Conservation (phyloP, 2,329 filamentous ascomycete species). For the Ceratocystis harringtonii region DNA sequence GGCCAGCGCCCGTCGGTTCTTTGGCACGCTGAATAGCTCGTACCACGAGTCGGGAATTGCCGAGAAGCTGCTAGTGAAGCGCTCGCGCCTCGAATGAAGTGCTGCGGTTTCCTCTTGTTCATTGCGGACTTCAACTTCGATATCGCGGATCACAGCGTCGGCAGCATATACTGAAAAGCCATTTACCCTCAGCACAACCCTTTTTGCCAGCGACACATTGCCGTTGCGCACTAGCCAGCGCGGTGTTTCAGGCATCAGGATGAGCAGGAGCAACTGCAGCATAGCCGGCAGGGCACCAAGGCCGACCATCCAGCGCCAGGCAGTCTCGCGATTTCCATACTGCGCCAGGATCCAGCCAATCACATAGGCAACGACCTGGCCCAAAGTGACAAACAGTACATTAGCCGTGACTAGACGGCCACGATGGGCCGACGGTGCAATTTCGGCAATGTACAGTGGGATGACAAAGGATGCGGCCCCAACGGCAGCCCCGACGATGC, state of each 20-base stretch:
- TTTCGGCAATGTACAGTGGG: constrained; percentile 76
- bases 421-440: constrained; percentile 60
- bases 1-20: constrained; percentile 57
- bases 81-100: constrained; percentile 27
- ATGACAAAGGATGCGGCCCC: constrained; percentile 69
- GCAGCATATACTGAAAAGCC: constrained; percentile 34
- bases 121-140: constrained; percentile 59
- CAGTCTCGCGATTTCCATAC: constrained; percentile 35
- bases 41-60: constrained; percentile 26
- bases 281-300: constrained; percentile 64
- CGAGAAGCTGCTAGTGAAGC: constrained; percentile 24
- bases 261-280: constrained; percentile 52
- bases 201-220: constrained; percentile 43
- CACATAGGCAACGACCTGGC: constrained; percentile 79
- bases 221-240: constrained; percentile 68
- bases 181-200: constrained; percentile 46
- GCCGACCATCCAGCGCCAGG: constrained; percentile 88
- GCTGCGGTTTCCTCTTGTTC: constrained; percentile 37
- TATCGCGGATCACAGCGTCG: constrained; percentile 47
- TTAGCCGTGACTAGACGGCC: constrained; percentile 72
- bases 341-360: constrained; percentile 62
- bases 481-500: constrained; percentile 56
- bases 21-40: constrained; percentile 41
- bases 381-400: constrained; percentile 69
- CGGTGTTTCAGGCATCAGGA: constrained; percentile 73